Conservation (phyloP, 257 asterid species). For the Fraxinus cuspidata region DNA sequence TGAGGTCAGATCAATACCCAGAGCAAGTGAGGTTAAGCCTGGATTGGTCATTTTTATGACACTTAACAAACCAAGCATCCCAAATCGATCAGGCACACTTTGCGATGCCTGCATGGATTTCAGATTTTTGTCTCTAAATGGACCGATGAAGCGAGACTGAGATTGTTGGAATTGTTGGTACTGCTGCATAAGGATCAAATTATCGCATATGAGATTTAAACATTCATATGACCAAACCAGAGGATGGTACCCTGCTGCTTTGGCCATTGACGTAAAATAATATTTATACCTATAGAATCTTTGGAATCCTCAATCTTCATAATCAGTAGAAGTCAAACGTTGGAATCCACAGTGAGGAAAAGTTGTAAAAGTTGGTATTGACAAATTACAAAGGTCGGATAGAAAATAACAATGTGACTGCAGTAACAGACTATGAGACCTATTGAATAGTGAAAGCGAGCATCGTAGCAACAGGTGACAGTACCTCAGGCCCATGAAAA, state of each 20-base stretch:
- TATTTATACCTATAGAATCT: slow-evolving; percentile 10
- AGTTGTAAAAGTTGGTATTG: neutral
- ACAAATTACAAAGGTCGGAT: slow-evolving; percentile 2
- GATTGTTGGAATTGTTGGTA: slow-evolving; percentile 81
- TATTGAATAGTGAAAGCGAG: neutral
- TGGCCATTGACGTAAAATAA: slow-evolving; percentile 29
- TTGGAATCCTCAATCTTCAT: slow-evolving; percentile 1
- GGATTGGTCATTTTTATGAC: slow-evolving; percentile 65
- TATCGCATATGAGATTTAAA: slow-evolving; percentile 32
- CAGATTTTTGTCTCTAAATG: slow-evolving; percentile 64
- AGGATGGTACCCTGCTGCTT: slow-evolving; percentile 35
- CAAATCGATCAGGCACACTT: slow-evolving; percentile 63
- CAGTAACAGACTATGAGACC: neutral
- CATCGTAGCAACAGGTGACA: neutral
- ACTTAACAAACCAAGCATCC: slow-evolving; percentile 76
- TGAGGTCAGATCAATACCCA: slow-evolving; percentile 76
- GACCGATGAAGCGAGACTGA: slow-evolving; percentile 62
- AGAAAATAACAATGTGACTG: neutral
- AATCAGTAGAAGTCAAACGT: neutral
- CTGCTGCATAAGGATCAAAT: slow-evolving; percentile 57
- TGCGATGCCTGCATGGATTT: slow-evolving; percentile 54
- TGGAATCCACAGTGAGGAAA: slow-evolving; percentile 10
- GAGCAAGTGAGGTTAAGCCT: slow-evolving; percentile 66
- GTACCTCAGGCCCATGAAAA: slow-evolving; percentile 75
- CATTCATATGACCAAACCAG: slow-evolving; percentile 37